phyloP scores from a whole-genome alignment of 345 rosid species.

The Schrenkiella parvula region DNA sequence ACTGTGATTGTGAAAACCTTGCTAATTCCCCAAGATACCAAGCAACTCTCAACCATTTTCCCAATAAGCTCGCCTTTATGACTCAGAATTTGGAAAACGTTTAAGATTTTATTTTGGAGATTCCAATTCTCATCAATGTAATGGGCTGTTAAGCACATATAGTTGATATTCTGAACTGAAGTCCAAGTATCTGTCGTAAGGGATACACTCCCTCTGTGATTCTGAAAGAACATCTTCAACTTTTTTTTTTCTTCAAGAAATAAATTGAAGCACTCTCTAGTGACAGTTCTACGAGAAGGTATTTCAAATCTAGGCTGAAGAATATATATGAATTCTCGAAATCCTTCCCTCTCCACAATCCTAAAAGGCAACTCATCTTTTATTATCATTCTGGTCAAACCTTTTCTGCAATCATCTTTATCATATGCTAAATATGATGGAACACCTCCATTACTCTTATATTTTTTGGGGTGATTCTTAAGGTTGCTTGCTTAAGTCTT shows the following conservation, averaged over 20 bases:
- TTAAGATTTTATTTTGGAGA: neutral
- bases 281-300: neutral
- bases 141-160: neutral
- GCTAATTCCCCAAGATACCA: conserved; percentile 10
- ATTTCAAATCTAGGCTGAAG: neutral
- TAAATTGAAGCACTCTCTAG: neutral
- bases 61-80: conserved; percentile 1
- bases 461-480: neutral
- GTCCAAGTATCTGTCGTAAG: conserved; percentile 4
- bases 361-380: neutral
- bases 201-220: neutral
- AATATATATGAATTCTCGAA: neutral
- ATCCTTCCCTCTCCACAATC: no score
- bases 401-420: neutral
- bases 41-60: conserved; percentile 3
- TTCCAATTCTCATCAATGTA: neutral
- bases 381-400: neutral
- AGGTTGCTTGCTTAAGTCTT: neutral
- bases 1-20: conserved; percentile 6
- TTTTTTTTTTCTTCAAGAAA: neutral
- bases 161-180: neutral
- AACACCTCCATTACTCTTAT: neutral
- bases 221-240: neutral
- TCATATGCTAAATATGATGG: neutral
- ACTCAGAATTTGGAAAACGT: neutral